Base-by-base conservation (phyloP, 768 basidiomycete species). In the Crassisporium funariophilum region DNA sequence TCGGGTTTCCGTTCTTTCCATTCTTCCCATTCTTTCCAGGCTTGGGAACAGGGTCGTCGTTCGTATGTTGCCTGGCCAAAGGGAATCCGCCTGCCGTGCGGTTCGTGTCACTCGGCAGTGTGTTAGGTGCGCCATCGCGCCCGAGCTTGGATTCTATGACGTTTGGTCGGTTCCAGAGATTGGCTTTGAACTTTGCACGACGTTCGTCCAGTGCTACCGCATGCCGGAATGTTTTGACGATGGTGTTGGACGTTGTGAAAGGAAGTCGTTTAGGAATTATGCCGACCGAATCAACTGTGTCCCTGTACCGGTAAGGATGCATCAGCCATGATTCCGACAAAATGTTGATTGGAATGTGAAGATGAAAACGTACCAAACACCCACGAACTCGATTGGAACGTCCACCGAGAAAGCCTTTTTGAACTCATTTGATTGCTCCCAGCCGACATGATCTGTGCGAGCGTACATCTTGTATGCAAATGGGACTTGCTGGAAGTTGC, bases 231-330 rank as follows among this genome's bases (percentile, higher is more conserved):
- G 77, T 74, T 4, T 71, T 71, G 34, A 83, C 77, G 49, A 77
- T 76, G 7, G 70, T 73, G 37, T 83, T 81, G 3, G 77, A 76
- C 2, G 71, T 74, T 1, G 79, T 78, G 57, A 84, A 84, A 0
- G 83, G 84, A 4, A 84, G 69, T 4, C 77, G 67, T 20, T 72
- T 72, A 2, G 75, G 73, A 41, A 82, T 65, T 31, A 81, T 37
- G 9, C 82, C 83, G 11, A 85, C 82, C 0, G 83, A 84, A 16
- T 77, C 75, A 4, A 87, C 83, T 1, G 83, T 86, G 53, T 87
- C 84, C 82, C 83, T 85, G 23, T 13, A 13, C 35, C 4, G 24
- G 17, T 11, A 31, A 21, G 1, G n/a, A n/a, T n/a, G n/a, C n/a
- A n/a, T 27, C 8, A 34, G 2, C 11, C 19, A 27, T 33, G 20